These are phyloP conservation scores for Mycena metata DNA, from an alignment of 768 basidiomycete species.

Conservation along the genomic window DNA sequence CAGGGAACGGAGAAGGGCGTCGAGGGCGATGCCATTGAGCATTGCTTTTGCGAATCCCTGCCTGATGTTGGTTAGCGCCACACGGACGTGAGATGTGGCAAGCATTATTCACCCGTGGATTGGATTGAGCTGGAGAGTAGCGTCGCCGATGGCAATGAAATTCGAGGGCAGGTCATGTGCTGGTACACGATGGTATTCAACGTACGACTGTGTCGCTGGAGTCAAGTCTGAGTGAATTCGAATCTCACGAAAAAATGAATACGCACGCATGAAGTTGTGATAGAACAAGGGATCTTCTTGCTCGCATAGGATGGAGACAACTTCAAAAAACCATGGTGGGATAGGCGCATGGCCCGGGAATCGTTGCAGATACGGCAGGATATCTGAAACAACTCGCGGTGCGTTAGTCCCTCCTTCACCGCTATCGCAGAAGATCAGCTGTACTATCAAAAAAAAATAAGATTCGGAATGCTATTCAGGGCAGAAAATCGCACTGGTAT, in stretches of 20 bases:
- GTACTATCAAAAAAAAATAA: conserved; percentile 14
- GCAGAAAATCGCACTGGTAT: conserved; percentile 12
- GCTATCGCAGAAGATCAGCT: conserved; percentile 11
- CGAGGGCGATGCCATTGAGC: conserved; percentile 39
- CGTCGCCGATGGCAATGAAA: conserved; percentile 42
- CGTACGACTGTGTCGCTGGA: conserved; percentile 32
- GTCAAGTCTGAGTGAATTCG: background rate
- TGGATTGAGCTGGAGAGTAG: conserved; percentile 40
- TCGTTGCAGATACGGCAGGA: conserved; percentile 15
- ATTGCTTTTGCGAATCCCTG: conserved; percentile 42
- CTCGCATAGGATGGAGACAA: conserved; percentile 18
- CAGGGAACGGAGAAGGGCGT: conserved; percentile 30
- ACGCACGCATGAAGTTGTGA: conserved; percentile 23
- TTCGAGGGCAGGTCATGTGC: conserved; percentile 36
- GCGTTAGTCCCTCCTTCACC: background rate
- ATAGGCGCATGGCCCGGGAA: conserved; percentile 18
- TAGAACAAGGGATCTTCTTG: conserved; percentile 13
- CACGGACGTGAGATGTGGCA: background rate
- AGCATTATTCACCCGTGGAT: conserved; percentile 34
- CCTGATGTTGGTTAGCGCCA: conserved; percentile 8
- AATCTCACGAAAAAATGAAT: background rate
- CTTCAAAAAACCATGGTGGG: conserved; percentile 22
- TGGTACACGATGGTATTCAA: conserved; percentile 36
- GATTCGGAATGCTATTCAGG: background rate
- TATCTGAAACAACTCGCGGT: conserved; percentile 1